Base-by-base conservation (phyloP, 2,329 filamentous ascomycete species). In the Hypoxylon sp. region DNA sequence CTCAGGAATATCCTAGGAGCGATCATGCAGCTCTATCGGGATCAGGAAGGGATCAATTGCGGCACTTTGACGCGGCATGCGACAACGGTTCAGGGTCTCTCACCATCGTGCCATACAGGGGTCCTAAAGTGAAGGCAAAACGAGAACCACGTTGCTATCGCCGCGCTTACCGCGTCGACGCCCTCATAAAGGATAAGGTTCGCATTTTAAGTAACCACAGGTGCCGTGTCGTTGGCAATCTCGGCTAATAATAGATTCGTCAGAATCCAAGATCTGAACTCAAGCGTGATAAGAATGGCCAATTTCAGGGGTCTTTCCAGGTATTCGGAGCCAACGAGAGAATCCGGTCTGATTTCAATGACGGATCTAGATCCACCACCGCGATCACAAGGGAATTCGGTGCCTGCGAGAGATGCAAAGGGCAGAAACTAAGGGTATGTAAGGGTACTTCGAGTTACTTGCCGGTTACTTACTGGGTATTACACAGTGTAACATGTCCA, bases 401-500 rank as follows among this genome's bases (percentile, higher is more conserved):
- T 17, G 63, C 63, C 14, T 66, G 63, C 29, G 44, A 37, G 17
- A 57, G 63, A 29, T 66, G 63, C 35, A 58, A 52, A n/a, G 19
- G 47, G 19, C 57, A 66, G 35, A 61, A 61, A 19, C 33, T 65
- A 33, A 59, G 48, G 14, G 62, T 65, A 55, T n/a, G 62, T 55
- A 37, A 5, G 17, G 35, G 29, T 14, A 50, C 51, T 35, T 53
- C 19, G 11, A 52, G 53, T 11, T 44, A 58, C 53, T 46, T 48
- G 14, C 17, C 35, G 52, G 52, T 33, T 44, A 29, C 44, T 60
- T 62, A 54, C 50, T 48, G 17, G 31, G 17, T 48, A 46, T 62
- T 33, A 52, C 37, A 59, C 62, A 65, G 62, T 65, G 62, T 50
- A 55, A 53, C 62, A 54, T 53, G 42, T 55, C 62, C 31, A 44